Conservation (phyloP, 1,284 basidiomycete species). For the Papiliotrema laurentii region DNA sequence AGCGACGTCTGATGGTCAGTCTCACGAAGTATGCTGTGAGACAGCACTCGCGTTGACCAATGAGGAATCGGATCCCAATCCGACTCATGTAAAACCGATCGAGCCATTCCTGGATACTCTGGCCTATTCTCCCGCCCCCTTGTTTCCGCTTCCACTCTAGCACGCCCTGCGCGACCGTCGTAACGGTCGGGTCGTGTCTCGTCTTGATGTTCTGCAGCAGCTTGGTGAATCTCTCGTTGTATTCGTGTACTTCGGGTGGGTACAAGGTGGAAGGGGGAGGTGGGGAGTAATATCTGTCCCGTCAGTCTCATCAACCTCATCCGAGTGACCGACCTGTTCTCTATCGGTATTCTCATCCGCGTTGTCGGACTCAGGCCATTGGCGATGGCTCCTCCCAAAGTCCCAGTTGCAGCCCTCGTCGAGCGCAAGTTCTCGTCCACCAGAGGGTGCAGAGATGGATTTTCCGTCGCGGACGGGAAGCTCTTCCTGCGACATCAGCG, state of each 20-base stretch:
- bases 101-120: constrained; percentile 90
- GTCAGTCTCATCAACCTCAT: not conserved
- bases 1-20: constrained; percentile 65
- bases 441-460: constrained; percentile 45
- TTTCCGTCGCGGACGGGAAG: constrained; percentile 44
- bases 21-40: not conserved
- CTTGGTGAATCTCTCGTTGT: constrained; percentile 87
- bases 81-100: constrained; percentile 97
- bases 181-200: constrained; percentile 95
- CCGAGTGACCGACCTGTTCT: constrained; percentile 35
- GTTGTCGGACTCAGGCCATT: constrained; percentile 1
- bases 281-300: constrained; percentile 74
- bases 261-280: constrained; percentile 64
- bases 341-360: constrained; percentile 44
- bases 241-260: constrained; percentile 91
- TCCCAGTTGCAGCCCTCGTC: constrained; percentile 13
- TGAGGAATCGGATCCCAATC: constrained; percentile 93
- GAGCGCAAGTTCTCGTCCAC: constrained; percentile 39
- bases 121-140: constrained; percentile 53
- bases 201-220: constrained; percentile 85
- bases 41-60: constrained; percentile 58
- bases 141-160: constrained; percentile 58
- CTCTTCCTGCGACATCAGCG: constrained; percentile 5
- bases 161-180: constrained; percentile 86
- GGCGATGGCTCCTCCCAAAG: constrained; percentile 2